A percentile compares a stretch with the other conserved stretches of the same genome.
Conservation (phyloP, 768 basidiomycete species). For the Boletus rex-veris region DNA sequence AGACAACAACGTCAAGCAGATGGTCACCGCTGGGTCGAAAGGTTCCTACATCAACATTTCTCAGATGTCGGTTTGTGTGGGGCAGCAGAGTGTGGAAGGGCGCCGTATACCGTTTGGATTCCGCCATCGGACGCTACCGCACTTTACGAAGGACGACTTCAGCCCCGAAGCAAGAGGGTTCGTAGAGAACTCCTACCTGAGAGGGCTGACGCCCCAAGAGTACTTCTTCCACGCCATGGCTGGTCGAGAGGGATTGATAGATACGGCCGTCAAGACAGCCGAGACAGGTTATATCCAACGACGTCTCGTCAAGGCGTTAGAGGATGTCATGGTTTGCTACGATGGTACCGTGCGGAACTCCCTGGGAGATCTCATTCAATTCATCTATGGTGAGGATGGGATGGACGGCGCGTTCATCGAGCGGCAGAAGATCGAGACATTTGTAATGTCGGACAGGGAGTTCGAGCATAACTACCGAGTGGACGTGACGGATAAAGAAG, state of each 20-base stretch:
- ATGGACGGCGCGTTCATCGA: conserved; percentile 99
- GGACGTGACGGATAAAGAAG: conserved; percentile 81
- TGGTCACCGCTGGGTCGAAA: conserved; percentile 99
- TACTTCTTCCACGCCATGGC: conserved; percentile 99
- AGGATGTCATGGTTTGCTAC: conserved; percentile 96
- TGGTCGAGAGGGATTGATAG: conserved; percentile 97
- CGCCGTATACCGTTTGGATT: conserved; percentile 98
- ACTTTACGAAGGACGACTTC: conserved; percentile 98
- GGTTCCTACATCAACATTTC: conserved; percentile 99
- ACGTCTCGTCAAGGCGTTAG: conserved; percentile 94
- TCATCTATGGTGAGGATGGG: conserved; percentile 97
- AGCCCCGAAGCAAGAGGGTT: conserved; percentile 97
- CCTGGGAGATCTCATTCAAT: conserved; percentile 92
- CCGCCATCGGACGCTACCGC: conserved; percentile 92
- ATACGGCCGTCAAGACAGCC: conserved; percentile 99
- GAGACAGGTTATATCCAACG: conserved; percentile 99
- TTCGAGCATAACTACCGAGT: conserved; percentile 95
- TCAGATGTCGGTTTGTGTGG: conserved; percentile 99
- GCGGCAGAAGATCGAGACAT: conserved; percentile 89
- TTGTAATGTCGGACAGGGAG: conserved; percentile 71
- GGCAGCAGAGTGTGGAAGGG: conserved; percentile 97
- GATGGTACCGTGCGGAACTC: conserved; percentile 98
- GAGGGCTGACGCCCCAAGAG: conserved; percentile 94
- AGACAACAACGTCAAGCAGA: conserved; percentile 99
- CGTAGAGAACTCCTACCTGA: conserved; percentile 97